Percentiles rank a stretch among this genome's conserved stretches.
These are phyloP conservation scores for Fraxinus platypoda DNA, from an alignment of 305 asterid genomes.

Conservation along the genomic window DNA sequence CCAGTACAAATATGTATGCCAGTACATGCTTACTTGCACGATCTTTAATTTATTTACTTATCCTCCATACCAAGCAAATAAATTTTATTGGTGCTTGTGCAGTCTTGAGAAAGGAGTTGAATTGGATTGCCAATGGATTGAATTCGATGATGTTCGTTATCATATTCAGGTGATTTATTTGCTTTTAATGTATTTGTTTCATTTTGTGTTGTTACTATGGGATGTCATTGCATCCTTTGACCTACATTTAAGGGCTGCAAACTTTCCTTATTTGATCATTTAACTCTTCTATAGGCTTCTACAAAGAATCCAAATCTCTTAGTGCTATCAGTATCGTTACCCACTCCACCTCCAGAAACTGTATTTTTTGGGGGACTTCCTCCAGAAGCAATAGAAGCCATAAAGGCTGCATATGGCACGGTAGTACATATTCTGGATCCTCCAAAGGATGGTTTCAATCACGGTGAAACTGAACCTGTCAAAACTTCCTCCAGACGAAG, in stretches of 20 bases:
- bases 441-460: constrained; percentile 91
- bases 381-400: constrained; percentile 87
- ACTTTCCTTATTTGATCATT: constrained; percentile 1
- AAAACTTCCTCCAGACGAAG: constrained; percentile 94
- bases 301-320: constrained; percentile 76
- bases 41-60: constrained; percentile 4
- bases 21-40: neutral
- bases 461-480: constrained; percentile 84
- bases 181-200: constrained; percentile 2
- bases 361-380: constrained; percentile 82
- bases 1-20: neutral
- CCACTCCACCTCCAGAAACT: constrained; percentile 88
- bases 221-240: constrained; percentile 2
- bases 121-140: constrained; percentile 80
- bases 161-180: constrained; percentile 69
- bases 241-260: constrained; percentile 4
- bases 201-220: neutral
- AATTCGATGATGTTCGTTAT: constrained; percentile 84
- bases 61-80: neutral
- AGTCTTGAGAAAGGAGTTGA: constrained; percentile 93
- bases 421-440: constrained; percentile 93
- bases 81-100: constrained; percentile 30
- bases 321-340: constrained; percentile 68
- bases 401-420: constrained; percentile 76
- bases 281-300: constrained; percentile 53